Conservation (phyloP, 192 early-diverging fungal species). For the Coemansia sp. region DNA sequence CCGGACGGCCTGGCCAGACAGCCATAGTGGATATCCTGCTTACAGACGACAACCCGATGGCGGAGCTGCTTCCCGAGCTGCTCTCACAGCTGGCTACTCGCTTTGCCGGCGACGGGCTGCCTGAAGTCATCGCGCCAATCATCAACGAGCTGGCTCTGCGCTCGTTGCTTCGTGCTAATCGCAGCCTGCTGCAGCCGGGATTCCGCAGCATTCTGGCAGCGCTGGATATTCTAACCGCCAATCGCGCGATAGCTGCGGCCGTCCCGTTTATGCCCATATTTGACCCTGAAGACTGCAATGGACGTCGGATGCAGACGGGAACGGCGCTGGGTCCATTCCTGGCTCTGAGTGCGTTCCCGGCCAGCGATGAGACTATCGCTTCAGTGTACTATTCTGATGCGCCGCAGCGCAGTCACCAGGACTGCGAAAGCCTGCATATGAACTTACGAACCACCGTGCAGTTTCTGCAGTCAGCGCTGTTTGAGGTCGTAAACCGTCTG, state of each 20-base stretch:
- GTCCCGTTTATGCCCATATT: constrained; percentile 36
- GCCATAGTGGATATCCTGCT: constrained; percentile 25
- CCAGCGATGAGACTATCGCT: constrained; percentile 27
- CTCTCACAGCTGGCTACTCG: constrained; percentile 20
- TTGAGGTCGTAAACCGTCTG: constrained; percentile 58
- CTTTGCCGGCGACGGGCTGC: constrained; percentile 36
- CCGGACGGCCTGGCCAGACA: constrained; percentile 17
- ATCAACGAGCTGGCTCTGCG: constrained; percentile 38
- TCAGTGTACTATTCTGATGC: constrained; percentile 49
- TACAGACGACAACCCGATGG: constrained; percentile 8
- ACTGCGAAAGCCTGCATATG: constrained; percentile 56
- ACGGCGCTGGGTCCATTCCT: constrained; percentile 42
- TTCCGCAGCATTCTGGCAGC: constrained; percentile 44
- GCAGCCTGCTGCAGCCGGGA: constrained; percentile 44
- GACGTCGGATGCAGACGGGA: constrained; percentile 35
- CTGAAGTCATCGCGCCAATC: constrained; percentile 34
- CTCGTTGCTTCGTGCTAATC: constrained; percentile 18
- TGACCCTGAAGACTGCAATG: constrained; percentile 30
- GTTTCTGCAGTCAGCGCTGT: constrained; percentile 56
- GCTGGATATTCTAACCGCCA: constrained; percentile 24
- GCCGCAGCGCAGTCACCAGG: constrained; percentile 53
- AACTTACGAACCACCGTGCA: constrained; percentile 62
- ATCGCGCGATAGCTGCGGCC: constrained; percentile 23
- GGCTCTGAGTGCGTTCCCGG: constrained; percentile 39
- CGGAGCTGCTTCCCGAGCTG: constrained; percentile 7